Conservation (phyloP, 371 early-diverging fungal species). For the Coemansia sp. region DNA sequence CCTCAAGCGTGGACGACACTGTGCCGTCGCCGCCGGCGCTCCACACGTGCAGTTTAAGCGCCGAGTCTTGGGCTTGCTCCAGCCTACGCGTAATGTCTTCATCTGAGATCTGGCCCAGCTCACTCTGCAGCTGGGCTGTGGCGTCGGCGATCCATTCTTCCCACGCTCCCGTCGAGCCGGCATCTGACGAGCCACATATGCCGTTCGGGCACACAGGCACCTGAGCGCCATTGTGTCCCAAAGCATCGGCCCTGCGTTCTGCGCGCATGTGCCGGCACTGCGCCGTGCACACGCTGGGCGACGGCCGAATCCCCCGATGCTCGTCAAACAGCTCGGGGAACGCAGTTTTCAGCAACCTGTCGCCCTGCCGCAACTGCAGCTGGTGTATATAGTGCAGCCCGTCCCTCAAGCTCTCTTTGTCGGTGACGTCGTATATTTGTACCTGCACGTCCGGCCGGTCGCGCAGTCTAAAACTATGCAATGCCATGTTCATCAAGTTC, state of each 20-base stretch:
- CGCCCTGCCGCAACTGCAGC: slow-evolving; percentile 49
- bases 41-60: slow-evolving; percentile 61
- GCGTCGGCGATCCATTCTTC: slow-evolving; percentile 48
- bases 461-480: slow-evolving; percentile 61
- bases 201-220: not conserved
- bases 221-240: too few species aligned
- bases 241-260: not conserved
- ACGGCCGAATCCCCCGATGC: slow-evolving; percentile 23
- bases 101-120: slow-evolving; percentile 34
- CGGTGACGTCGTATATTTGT: slow-evolving; percentile 62
- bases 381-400: slow-evolving; percentile 55
- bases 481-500: slow-evolving; percentile 55
- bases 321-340: slow-evolving; percentile 41
- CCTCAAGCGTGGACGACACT: slow-evolving; percentile 62
- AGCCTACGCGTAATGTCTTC: slow-evolving; percentile 35
- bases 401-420: slow-evolving; percentile 52
- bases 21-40: slow-evolving; percentile 70
- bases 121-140: slow-evolving; percentile 27
- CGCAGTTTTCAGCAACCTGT: slow-evolving; percentile 35
- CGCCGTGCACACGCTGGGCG: slow-evolving; percentile 22
- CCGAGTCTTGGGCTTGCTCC: slow-evolving; percentile 40
- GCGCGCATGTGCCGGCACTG: not conserved
- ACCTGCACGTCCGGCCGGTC: slow-evolving; percentile 61
- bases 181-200: too few species aligned
- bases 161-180: slow-evolving; percentile 23